These are phyloP conservation scores for Botryosphaeria agaves DNA, from an alignment of 2,329 filamentous ascomycete species.

Conservation along the genomic window DNA sequence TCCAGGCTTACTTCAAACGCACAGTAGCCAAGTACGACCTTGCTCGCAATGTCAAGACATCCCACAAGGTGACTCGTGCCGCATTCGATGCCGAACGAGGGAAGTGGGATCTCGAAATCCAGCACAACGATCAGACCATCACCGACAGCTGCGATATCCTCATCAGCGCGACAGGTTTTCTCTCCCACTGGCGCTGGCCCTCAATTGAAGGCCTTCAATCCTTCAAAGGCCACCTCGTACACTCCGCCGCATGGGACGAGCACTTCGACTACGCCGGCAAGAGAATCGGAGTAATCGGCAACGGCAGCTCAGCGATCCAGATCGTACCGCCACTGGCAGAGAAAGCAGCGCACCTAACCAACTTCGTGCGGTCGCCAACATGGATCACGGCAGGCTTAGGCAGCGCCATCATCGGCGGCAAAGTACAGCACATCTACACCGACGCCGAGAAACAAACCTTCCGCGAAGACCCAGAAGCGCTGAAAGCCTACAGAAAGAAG, in stretches of 20 bases:
- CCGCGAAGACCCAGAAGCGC: conserved; percentile 12
- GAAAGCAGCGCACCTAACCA: conserved; percentile 10
- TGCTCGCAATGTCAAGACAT: conserved; percentile 19
- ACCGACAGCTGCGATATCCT: conserved; percentile 17
- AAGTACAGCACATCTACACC: conserved; percentile 10
- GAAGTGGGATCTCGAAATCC: conserved; percentile 20
- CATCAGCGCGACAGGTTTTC: conserved; percentile 17
- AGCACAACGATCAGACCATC: conserved; percentile 9
- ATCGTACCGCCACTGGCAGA: conserved; percentile 13
- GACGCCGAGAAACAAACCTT: conserved; percentile 15
- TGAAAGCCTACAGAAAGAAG: conserved; percentile 18
- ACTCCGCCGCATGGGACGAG: conserved; percentile 14
- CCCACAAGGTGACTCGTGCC: conserved; percentile 19
- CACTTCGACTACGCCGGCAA: conserved; percentile 9
- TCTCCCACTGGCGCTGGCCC: conserved; percentile 13
- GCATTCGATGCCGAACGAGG: conserved; percentile 19
- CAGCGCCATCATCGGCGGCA: conserved; percentile 10
- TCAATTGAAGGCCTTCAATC: conserved; percentile 15
- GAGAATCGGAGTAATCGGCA: conserved; percentile 15
- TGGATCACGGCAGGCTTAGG: conserved; percentile 14
- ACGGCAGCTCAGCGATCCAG: conserved; percentile 21
- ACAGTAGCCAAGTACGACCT: conserved; percentile 22
- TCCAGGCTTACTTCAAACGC: conserved; percentile 22
- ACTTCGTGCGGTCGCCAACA: conserved; percentile 15
- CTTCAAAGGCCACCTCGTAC: conserved; percentile 18